Conservation (phyloP, 257 asterid species). For the Nicotiana tabacum region DNA sequence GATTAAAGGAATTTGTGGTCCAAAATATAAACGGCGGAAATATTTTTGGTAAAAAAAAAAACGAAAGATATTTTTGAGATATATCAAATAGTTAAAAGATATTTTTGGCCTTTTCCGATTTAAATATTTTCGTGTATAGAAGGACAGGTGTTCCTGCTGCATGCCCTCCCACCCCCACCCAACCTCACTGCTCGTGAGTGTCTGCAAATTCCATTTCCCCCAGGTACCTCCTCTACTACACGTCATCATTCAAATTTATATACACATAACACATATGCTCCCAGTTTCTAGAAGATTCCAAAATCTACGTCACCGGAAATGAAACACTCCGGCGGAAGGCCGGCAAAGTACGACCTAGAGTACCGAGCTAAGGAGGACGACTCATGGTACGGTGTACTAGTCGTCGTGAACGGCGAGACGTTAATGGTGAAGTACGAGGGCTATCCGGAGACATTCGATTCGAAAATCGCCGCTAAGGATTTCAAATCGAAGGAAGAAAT, state of each 20-base stretch:
- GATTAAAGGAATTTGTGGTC: no score
- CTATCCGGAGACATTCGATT: neutral
- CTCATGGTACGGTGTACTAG: constrained; percentile 46
- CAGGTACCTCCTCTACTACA: neutral
- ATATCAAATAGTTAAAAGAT: no score
- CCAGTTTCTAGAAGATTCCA: neutral
- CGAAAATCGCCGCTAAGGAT: constrained; percentile 10
- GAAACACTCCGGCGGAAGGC: neutral
- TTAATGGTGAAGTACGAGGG: constrained; percentile 27
- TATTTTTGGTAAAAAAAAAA: no score
- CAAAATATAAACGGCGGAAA: no score
- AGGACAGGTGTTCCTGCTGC: no score
- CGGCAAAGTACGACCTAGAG: constrained; percentile 22
- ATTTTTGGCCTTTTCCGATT: no score
- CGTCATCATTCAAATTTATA: neutral
- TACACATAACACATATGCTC: neutral
- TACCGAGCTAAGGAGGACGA: constrained; percentile 40
- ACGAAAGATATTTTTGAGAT: no score
- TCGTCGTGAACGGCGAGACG: constrained; percentile 10
- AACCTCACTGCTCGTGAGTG: neutral
- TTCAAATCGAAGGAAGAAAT: constrained; percentile 27
- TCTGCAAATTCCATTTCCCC: neutral
- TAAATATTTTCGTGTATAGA: no score
- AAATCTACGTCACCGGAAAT: neutral
- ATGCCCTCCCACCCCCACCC: no score